These are phyloP conservation scores for Acer negundo DNA, from an alignment of 345 rosid genomes.

Conservation along the genomic window DNA sequence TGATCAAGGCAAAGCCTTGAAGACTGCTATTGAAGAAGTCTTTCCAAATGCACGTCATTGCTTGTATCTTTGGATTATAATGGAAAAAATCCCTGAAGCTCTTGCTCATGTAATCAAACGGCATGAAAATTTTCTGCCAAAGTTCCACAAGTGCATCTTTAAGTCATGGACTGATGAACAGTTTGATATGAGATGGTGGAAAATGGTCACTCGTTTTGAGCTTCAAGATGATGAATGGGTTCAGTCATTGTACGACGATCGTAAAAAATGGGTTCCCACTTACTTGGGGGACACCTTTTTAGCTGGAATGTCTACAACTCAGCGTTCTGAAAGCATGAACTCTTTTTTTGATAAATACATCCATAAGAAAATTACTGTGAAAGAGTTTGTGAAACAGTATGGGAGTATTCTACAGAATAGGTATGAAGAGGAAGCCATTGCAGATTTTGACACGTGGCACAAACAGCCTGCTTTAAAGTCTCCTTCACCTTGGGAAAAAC, in stretches of 20 bases:
- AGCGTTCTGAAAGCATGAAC: slow-evolving; percentile 51
- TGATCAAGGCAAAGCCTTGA: slow-evolving; percentile 45
- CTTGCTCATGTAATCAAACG: slow-evolving; percentile 38
- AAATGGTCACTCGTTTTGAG: slow-evolving; percentile 53
- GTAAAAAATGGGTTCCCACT: slow-evolving; percentile 56
- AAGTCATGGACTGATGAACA: slow-evolving; percentile 58
- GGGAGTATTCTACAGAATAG: slow-evolving; percentile 48
- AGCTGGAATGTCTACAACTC: slow-evolving; percentile 56
- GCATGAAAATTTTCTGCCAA: slow-evolving; percentile 40
- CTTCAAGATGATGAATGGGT: slow-evolving; percentile 50
- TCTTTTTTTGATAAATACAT: slow-evolving; percentile 60
- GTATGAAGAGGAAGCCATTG: slow-evolving; percentile 57
- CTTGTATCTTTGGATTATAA: slow-evolving; percentile 49
- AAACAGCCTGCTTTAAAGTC: slow-evolving; percentile 60
- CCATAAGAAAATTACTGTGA: slow-evolving; percentile 53
- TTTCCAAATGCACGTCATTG: slow-evolving; percentile 53
- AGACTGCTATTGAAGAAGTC: slow-evolving; percentile 45
- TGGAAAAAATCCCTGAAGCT: slow-evolving; percentile 51
- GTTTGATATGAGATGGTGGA: slow-evolving; percentile 61
- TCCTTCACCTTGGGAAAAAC: slow-evolving; percentile 66
- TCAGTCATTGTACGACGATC: slow-evolving; percentile 48
- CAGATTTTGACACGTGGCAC: slow-evolving; percentile 62
- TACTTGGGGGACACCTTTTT: slow-evolving; percentile 41
- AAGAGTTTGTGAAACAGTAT: slow-evolving; percentile 58
- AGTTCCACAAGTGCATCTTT: slow-evolving; percentile 54